phyloP scores from a whole-genome alignment of 176 grass and related monocot genomes.

The Coix lacrymajobi region DNA sequence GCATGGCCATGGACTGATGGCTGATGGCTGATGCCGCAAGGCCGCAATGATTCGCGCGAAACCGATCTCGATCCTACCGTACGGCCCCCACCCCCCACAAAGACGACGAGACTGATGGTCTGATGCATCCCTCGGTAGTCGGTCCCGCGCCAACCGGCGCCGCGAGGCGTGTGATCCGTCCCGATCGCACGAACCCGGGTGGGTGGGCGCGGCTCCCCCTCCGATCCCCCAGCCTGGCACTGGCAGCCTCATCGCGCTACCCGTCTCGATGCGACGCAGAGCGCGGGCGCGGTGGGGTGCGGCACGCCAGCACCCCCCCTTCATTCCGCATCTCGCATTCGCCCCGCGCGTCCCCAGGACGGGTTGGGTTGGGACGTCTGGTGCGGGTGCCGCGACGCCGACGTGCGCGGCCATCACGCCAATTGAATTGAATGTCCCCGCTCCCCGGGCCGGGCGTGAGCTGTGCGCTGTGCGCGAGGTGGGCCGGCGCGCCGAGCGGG shows the following conservation, averaged over 20 bases:
- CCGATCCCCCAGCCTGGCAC: too few relatives aligned
- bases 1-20: neutral
- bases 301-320: constrained; percentile 12
- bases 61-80: neutral
- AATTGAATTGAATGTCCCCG: neutral
- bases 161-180: too few relatives aligned
- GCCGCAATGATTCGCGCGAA: neutral
- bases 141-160: too few relatives aligned
- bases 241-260: too few relatives aligned
- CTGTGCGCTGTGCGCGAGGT: constrained; percentile 29
- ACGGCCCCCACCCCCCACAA: too few relatives aligned
- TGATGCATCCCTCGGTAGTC: too few relatives aligned
- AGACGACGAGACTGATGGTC: neutral
- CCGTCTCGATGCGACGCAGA: neutral
- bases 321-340: neutral
- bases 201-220: too few relatives aligned
- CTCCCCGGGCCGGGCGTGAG: neutral
- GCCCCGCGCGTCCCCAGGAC: neutral
- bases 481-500: constrained; percentile 5
- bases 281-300: neutral
- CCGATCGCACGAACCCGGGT: too few relatives aligned
- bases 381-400: constrained; percentile 19
- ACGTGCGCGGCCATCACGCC: constrained; percentile 25
- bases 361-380: neutral
- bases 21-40: neutral